Base-by-base conservation (phyloP, 1,284 basidiomycete genomes). In the Prillingera fragicola region DNA sequence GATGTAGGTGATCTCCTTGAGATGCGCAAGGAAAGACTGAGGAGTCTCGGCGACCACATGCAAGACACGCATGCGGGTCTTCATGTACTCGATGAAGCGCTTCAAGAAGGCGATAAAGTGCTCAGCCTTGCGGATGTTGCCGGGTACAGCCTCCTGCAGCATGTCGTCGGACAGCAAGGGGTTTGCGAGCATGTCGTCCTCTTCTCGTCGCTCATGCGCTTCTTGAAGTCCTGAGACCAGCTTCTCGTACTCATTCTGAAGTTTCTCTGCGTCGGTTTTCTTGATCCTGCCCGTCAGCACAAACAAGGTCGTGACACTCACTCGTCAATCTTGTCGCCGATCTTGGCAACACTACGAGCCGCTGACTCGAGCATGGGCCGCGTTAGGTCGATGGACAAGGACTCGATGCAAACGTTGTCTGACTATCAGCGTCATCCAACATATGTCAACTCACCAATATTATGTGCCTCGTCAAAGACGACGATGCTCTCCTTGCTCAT, bases 11-110 rank as follows among this genome's bases (percentile, higher is more conserved):
- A 98, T 96, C 63, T 99, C 95, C 71, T 96, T 98, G 37, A 99
- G 76, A 73, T 99, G 95, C 62, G 97, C 95, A 32, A 99, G 73
- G 71, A 99, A 99, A 2, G 92, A 97, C n/a, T 88, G 75, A 0
- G 95, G 95, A 4, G 95, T 98, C 70, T 99, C 95, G n/a, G 95
- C 95, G 8, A 99, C 95, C 51, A 99, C 95, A 65, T 98, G 95
- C 19, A 98, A 75, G 12, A 99, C 95, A 36, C 95, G 82, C 94
- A 98, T 98, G 38, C 95, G 81, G 8, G 95, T 98, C 78, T 98
- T 98, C 51, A 99, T 79, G 67, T 99, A 99, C 73, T 99, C 95
- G 33, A 98, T 90, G 63, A 99, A 96, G 33, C 95, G 83, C 69
- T 94, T 96, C 51, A 99, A 73, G 75, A 99, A 99, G 1, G 95